A percentile compares a stretch with the other conserved stretches of the same genome.
Evolutionary conservation across 2,329 filamentous ascomycete genomes (phyloP).

Genomic region (Colletotrichum paranaense): DNA sequence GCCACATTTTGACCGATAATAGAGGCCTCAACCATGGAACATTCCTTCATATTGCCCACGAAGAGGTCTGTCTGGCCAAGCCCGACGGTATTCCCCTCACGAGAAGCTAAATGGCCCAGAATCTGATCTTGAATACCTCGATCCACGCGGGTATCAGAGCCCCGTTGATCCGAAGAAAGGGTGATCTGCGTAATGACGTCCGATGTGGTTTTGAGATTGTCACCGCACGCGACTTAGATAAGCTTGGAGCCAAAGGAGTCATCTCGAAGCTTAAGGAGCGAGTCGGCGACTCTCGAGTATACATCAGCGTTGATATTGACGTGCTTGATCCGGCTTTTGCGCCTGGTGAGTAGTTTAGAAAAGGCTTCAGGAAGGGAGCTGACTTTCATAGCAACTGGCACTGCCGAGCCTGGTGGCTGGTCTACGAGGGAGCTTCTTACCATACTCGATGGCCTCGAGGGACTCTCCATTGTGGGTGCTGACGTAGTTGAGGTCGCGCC

Average conservation of each 20-base stretch:
- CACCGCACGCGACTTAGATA: constrained; percentile 76
- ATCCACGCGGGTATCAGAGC: constrained; percentile 72
- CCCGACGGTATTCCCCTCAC: not conserved
- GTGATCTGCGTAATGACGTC: constrained; percentile 66
- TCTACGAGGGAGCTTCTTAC: constrained; percentile 81
- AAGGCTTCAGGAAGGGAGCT: not conserved
- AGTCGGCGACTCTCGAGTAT: constrained; percentile 65
- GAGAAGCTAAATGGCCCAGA: constrained; percentile 39
- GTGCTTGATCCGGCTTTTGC: constrained; percentile 78
- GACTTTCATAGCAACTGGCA: constrained; percentile 70
- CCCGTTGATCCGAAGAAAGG: constrained; percentile 58
- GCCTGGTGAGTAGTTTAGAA: constrained; percentile 56
- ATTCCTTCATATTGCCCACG: constrained; percentile 71
- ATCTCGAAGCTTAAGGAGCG: constrained; percentile 71
- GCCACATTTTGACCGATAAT: not conserved
- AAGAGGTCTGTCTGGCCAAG: constrained; percentile 53
- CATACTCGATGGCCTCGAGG: constrained; percentile 77
- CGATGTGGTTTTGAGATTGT: constrained; percentile 69
- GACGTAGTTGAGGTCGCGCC: constrained; percentile 86
- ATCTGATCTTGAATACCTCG: constrained; percentile 66
- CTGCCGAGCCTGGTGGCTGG: constrained; percentile 84
- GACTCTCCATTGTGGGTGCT: constrained; percentile 78
- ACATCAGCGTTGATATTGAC: constrained; percentile 84
- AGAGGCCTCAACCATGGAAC: constrained; percentile 71
- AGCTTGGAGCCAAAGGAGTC: constrained; percentile 73